Conservation (phyloP, 768 basidiomycete species). For the Trametes cingulata region DNA sequence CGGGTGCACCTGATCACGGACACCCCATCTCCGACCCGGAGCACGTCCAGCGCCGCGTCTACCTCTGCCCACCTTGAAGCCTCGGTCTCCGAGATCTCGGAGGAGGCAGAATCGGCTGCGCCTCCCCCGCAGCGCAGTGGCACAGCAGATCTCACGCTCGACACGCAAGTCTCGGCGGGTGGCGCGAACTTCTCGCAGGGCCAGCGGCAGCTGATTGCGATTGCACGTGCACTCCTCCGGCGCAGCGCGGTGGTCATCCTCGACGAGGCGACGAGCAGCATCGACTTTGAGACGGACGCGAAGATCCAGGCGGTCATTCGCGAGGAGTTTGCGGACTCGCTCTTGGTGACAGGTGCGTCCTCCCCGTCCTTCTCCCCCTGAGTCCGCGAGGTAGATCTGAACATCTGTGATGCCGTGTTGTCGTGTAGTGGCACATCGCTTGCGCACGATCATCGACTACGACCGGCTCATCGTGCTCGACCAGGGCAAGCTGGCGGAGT, state of each 20-base stretch:
- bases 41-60: slow-evolving; percentile 51
- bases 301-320: slow-evolving; percentile 89
- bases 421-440: slow-evolving; percentile 64
- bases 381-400: background rate
- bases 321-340: slow-evolving; percentile 75
- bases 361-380: background rate
- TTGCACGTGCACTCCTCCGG: slow-evolving; percentile 81
- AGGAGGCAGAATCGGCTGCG: slow-evolving; percentile 30
- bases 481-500: slow-evolving; percentile 50
- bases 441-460: slow-evolving; percentile 80
- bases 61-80: slow-evolving; percentile 46
- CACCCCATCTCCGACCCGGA: slow-evolving; percentile 48
- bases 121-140: slow-evolving; percentile 52
- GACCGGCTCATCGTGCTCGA: slow-evolving; percentile 78
- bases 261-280: slow-evolving; percentile 85
- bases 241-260: slow-evolving; percentile 73
- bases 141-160: slow-evolving; percentile 61
- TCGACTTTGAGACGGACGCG: slow-evolving; percentile 84
- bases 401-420: slow-evolving; percentile 5
- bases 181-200: slow-evolving; percentile 93
- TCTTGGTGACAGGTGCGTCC: slow-evolving; percentile 67
- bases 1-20: slow-evolving; percentile 77
- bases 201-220: slow-evolving; percentile 83
- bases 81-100: slow-evolving; percentile 41
- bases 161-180: slow-evolving; percentile 79